phyloP scores from a whole-genome alignment of 345 rosid species.

The Mallotus nudiflorus region DNA sequence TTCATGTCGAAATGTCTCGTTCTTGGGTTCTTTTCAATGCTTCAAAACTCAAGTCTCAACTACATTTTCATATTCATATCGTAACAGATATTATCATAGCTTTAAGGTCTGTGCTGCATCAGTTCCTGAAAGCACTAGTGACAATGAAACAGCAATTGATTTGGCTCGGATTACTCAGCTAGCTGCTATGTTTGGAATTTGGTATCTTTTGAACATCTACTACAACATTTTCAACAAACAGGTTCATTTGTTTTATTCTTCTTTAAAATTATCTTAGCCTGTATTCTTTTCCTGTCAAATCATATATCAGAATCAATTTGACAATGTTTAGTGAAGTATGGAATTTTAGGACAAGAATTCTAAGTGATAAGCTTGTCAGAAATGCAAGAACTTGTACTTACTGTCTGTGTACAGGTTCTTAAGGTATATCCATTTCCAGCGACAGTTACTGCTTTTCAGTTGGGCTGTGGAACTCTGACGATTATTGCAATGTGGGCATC shows the following conservation, averaged over 20 bases:
- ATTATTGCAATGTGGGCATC: constrained; percentile 65
- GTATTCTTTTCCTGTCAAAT: no score
- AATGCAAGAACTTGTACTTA: constrained; percentile 2
- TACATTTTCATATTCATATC: constrained; percentile 18
- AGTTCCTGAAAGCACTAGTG: constrained; percentile 43
- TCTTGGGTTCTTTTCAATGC: not conserved
- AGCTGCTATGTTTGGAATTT: constrained; percentile 58
- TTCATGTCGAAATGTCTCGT: constrained; percentile 8
- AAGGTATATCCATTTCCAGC: constrained; percentile 79
- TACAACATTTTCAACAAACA: constrained; percentile 79
- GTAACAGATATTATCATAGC: constrained; percentile 1
- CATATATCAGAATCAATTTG: no score
- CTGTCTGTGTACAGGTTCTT: constrained; percentile 52
- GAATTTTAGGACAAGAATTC: not conserved
- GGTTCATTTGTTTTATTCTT: no score
- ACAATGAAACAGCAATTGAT: constrained; percentile 27
- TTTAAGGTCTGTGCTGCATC: constrained; percentile 43
- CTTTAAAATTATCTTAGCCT: no score
- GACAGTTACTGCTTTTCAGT: constrained; percentile 74
- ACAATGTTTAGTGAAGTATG: no score
- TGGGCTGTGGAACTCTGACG: constrained; percentile 70
- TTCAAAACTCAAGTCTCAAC: constrained; percentile 14
- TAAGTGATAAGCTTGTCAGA: not conserved
- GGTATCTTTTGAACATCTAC: constrained; percentile 72
- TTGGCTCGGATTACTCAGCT: constrained; percentile 32